A percentile compares a stretch with the other conserved stretches of the same genome.
Evolutionary conservation across 2,329 filamentous ascomycete genomes (phyloP).

Genomic region (Chaetomium sp.): DNA sequence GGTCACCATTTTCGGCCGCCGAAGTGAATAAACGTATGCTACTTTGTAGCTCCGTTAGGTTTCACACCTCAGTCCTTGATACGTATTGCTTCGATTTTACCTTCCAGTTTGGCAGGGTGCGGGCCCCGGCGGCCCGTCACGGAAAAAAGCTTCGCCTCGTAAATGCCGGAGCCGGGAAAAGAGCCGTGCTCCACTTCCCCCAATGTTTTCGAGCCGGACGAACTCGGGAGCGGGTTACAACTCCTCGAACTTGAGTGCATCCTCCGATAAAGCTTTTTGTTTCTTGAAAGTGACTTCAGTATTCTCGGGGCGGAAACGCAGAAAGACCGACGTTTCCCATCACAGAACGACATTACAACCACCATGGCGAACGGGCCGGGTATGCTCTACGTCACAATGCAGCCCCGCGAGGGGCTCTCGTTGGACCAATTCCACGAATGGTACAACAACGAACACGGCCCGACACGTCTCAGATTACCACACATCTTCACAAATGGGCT

Average conservation of each 20-base stretch:
- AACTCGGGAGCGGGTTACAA: too few species aligned
- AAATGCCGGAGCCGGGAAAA: conserved; percentile 15
- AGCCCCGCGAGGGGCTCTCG: conserved; percentile 61
- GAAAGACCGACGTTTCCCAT: background rate
- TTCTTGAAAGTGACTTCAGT: too few species aligned
- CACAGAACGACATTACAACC: background rate
- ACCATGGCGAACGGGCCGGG: conserved; percentile 35
- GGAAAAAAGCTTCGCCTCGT: conserved; percentile 19
- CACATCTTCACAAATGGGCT: conserved; percentile 71
- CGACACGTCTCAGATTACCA: conserved; percentile 67
- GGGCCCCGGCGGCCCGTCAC: background rate
- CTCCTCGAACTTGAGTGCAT: too few species aligned
- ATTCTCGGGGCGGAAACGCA: too few species aligned
- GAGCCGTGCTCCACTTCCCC: conserved; percentile 16
- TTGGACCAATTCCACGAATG: conserved; percentile 75
- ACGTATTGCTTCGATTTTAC: too few species aligned
- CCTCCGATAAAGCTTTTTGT: too few species aligned
- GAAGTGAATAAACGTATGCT: too few species aligned
- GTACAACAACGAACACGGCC: conserved; percentile 93
- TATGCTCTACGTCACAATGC: conserved; percentile 81
- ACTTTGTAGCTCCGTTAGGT: too few species aligned
- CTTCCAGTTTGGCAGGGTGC: background rate
- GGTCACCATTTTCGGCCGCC: too few species aligned
- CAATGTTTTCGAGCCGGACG: background rate
- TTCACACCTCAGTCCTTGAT: too few species aligned